These are phyloP conservation scores for Apiospora marii DNA, from an alignment of 2,329 filamentous ascomycete species.

Conservation along the genomic window DNA sequence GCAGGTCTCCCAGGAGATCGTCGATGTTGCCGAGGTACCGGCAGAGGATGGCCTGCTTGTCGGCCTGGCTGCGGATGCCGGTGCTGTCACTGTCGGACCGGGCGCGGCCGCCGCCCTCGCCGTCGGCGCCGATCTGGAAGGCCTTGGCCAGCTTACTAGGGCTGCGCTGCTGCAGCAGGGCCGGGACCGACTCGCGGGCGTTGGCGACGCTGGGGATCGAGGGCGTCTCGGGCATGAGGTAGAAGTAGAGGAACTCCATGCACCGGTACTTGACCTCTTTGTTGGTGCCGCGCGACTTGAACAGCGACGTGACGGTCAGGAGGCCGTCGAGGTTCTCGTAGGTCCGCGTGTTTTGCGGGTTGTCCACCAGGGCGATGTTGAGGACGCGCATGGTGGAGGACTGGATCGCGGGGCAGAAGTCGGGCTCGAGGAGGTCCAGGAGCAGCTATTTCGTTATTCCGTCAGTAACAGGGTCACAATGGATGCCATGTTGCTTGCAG, in stretches of 20 bases:
- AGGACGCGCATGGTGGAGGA: conserved; percentile 89
- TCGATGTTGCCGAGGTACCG: conserved; percentile 83
- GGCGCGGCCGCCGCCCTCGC: conserved; percentile 41
- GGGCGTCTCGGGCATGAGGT: conserved; percentile 90
- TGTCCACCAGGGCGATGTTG: conserved; percentile 86
- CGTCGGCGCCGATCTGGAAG: conserved; percentile 45
- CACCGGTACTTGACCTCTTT: conserved; percentile 93
- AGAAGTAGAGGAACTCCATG: conserved; percentile 98
- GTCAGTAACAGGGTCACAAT: not conserved
- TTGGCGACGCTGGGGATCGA: conserved; percentile 60
- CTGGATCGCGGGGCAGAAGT: conserved; percentile 91
- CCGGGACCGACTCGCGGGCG: conserved; percentile 54
- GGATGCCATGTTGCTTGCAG: not conserved
- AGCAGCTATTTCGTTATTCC: conserved; percentile 69
- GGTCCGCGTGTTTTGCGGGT: conserved; percentile 85
- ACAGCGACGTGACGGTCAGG: conserved; percentile 88
- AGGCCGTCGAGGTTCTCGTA: conserved; percentile 94
- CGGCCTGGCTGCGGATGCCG: conserved; percentile 72
- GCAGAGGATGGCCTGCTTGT: conserved; percentile 83
- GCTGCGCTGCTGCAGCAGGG: conserved; percentile 70
- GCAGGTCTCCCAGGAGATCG: conserved; percentile 83
- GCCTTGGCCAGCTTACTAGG: conserved; percentile 72
- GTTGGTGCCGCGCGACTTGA: conserved; percentile 86
- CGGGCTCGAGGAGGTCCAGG: conserved; percentile 90
- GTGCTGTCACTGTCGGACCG: conserved; percentile 47